Evolutionary conservation across 768 basidiomycete species (phyloP), one percentile per base, ranked within the genome.

Genomic region (Clathrus columnatus): DNA sequence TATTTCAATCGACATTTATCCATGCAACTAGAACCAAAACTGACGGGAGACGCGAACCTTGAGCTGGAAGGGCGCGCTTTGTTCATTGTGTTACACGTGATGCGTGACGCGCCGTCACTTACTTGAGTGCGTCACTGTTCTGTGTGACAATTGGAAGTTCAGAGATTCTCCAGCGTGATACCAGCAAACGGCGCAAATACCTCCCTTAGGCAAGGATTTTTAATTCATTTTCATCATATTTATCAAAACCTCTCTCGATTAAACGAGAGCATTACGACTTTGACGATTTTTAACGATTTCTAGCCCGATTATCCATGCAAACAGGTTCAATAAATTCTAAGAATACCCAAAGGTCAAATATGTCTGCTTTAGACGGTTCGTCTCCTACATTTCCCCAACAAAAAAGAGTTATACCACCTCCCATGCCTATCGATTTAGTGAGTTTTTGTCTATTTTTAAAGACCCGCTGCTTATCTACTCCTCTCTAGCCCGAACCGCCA

Each of bases 401-500:
- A 36, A 36, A 36, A 36, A 36, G 36, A 8, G 36, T 36, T 11
- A 36, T 48, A 21, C 54, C 54, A 7, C 54, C 54, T 10, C 54
- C 54, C 20, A 47, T 47, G n/a, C 54, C 54, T 48, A 32, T 55
- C 29, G 46, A 55, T 48, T 21, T 55, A n/a, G 54, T 55, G 46
- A 48, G 54, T 46, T 20, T 44, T 7, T 16, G 16, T 6, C 21
- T 27, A 16, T 11, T 28, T 27, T 24, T 20, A 17, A 36, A 2
- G 23, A 10, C 10, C 5, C 2, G 8, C 48, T 20, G 18, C 18
- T 47, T 14, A 28, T 16, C 36, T 1, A 8, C 7, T 42, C 44
- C 6, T 48, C 10, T 8, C 23, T 47, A 55, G 54, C 54, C 54
- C 11, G 27, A 45, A 21, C 36, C 43, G 23, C n/a, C 41, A 53